These are phyloP conservation scores for Verticillium nonalfalfae DNA, from an alignment of 2,329 filamentous ascomycete genomes.

Conservation along the genomic window DNA sequence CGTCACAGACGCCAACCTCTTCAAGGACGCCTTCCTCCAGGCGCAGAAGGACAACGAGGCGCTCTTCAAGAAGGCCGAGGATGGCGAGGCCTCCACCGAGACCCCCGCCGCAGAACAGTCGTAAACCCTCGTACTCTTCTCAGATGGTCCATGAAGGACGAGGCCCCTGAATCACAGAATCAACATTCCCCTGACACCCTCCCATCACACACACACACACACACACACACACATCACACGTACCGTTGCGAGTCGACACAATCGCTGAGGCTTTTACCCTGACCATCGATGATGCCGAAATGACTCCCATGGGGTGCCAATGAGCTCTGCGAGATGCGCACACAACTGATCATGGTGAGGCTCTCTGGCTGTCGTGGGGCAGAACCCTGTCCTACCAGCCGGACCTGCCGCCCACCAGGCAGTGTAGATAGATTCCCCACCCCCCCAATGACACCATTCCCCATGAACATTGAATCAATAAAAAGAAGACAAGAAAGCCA, in stretches of 20 bases:
- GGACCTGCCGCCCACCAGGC: neutral
- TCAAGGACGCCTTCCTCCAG: constrained; percentile 97
- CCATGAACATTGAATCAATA: neutral
- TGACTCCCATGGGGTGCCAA: neutral
- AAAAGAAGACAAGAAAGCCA: neutral
- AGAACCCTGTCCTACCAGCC: neutral
- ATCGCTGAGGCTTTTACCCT: neutral
- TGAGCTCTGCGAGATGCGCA: neutral
- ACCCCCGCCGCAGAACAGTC: constrained; percentile 8
- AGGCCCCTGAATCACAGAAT: neutral
- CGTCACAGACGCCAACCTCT: constrained; percentile 79
- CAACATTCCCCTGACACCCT: neutral
- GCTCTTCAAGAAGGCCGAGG: constrained; percentile 56
- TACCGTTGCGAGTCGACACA: neutral
- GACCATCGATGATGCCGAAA: neutral
- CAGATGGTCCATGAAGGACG: neutral
- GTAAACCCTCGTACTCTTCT: neutral
- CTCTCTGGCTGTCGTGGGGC: neutral
- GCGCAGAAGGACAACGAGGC: constrained; percentile 94
- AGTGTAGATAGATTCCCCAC: neutral
- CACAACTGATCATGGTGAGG: neutral
- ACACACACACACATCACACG: neutral
- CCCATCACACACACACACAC: neutral
- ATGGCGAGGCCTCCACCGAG: constrained; percentile 20
- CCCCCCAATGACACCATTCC: neutral